phyloP scores from a whole-genome alignment of 202 grass and related monocot genomes.

The Panicum virgatum region DNA sequence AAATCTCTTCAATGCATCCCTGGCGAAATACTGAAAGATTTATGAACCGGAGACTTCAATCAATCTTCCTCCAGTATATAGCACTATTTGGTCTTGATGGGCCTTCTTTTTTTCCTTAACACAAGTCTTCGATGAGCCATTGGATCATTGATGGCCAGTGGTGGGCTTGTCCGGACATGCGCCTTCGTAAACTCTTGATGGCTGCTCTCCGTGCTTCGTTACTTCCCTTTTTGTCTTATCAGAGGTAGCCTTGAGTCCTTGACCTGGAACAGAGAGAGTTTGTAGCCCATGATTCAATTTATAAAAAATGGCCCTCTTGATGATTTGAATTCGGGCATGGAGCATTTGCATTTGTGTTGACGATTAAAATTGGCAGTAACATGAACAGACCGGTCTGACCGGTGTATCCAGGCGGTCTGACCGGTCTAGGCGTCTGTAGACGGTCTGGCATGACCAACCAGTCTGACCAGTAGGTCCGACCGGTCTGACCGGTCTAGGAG shows the following conservation, averaged over 20 bases:
- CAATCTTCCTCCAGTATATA: neutral
- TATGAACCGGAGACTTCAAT: neutral
- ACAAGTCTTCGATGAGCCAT: neutral
- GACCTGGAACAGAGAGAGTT: too few species aligned
- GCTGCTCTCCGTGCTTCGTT: neutral
- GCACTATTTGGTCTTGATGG: slow-evolving; percentile 6
- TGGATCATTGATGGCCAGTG: slow-evolving; percentile 6
- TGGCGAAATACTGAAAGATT: neutral
- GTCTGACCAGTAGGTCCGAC: too few species aligned
- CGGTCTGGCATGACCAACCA: too few species aligned
- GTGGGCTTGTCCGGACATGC: too few species aligned
- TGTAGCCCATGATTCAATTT: neutral
- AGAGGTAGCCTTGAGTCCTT: too few species aligned
- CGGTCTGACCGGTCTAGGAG: too few species aligned
- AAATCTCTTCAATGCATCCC: neutral
- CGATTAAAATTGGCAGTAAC: too few species aligned
- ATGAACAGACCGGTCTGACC: too few species aligned
- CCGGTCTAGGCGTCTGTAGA: too few species aligned
- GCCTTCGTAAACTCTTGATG: too few species aligned
- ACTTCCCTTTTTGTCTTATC: neutral
- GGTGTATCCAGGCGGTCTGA: too few species aligned
- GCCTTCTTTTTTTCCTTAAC: too few species aligned
- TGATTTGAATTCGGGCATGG: neutral
- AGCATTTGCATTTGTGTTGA: neutral
- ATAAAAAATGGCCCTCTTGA: neutral